Percentiles rank a stretch among this genome's conserved stretches.
Evolutionary conservation across 768 basidiomycete species (phyloP).

Genomic region (Agrocybe pediades): DNA sequence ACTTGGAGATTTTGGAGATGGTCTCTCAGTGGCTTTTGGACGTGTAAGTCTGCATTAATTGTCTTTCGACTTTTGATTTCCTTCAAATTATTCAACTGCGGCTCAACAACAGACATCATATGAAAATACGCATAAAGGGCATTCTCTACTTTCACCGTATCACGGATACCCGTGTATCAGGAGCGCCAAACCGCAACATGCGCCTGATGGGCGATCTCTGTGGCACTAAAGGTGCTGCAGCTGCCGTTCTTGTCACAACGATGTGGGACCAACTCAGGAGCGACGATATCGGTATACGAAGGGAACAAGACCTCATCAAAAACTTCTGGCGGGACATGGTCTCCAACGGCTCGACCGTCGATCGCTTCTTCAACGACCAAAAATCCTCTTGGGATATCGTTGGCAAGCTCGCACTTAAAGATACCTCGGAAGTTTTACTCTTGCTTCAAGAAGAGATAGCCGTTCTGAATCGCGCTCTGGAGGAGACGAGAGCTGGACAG

Average conservation of each 20-base stretch:
- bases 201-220: conserved; percentile 48
- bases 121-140: conserved; percentile 23
- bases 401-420: conserved; percentile 4
- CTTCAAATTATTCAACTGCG: not conserved
- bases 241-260: conserved; percentile 50
- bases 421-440: not conserved
- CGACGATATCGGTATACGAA: not conserved
- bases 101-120: not conserved
- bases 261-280: conserved; percentile 43
- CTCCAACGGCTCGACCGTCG: conserved; percentile 2
- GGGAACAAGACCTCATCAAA: conserved; percentile 15
- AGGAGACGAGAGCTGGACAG: conserved; percentile 15
- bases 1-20: conserved; percentile 12
- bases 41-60: not conserved
- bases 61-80: not conserved
- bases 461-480: conserved; percentile 3
- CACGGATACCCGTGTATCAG: conserved; percentile 40
- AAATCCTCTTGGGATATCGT: conserved; percentile 14
- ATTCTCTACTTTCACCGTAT: conserved; percentile 49
- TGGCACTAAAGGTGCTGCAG: conserved; percentile 42
- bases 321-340: conserved; percentile 18
- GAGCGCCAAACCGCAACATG: conserved; percentile 42
- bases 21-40: conserved; percentile 12
- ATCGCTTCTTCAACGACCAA: not conserved
- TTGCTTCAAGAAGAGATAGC: conserved; percentile 23